Conservation (phyloP, 768 basidiomycete species). For the Filobasidium floriforme region DNA sequence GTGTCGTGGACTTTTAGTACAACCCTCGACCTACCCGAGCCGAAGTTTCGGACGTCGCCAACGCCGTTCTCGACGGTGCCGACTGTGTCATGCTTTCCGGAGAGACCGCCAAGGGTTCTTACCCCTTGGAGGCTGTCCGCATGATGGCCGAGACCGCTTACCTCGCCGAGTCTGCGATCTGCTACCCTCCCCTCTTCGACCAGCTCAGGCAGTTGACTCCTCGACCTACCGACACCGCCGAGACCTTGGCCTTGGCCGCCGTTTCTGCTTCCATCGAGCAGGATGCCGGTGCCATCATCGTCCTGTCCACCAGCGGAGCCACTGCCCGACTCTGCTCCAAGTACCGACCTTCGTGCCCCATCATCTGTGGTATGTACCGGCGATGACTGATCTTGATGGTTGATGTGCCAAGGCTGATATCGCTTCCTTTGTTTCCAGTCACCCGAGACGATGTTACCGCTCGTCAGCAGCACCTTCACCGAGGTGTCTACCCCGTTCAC, state of each 20-base stretch:
- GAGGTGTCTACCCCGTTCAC: slow-evolving; percentile 95
- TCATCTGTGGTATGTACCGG: slow-evolving; percentile 72
- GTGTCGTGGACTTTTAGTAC: slow-evolving; percentile 52
- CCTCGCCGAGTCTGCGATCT: slow-evolving; percentile 90
- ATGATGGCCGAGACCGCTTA: slow-evolving; percentile 99
- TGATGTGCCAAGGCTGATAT: neutral
- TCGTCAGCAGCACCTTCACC: slow-evolving; percentile 91
- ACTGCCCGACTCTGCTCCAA: slow-evolving; percentile 93
- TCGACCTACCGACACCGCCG: slow-evolving; percentile 84
- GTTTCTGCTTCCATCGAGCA: slow-evolving; percentile 94
- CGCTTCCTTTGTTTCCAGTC: slow-evolving; percentile 50
- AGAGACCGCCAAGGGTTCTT: slow-evolving; percentile 95
- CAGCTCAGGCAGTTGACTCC: slow-evolving; percentile 70
- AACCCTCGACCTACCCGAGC: slow-evolving; percentile 98
- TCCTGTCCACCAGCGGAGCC: slow-evolving; percentile 89
- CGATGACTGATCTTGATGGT: neutral
- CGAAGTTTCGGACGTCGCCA: slow-evolving; percentile 97
- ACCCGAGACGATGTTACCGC: slow-evolving; percentile 93
- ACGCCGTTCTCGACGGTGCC: slow-evolving; percentile 95
- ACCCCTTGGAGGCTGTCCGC: slow-evolving; percentile 91
- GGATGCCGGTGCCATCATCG: slow-evolving; percentile 86
- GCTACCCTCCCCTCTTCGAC: slow-evolving; percentile 88
- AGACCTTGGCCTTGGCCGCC: slow-evolving; percentile 92
- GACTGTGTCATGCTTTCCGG: slow-evolving; percentile 99
- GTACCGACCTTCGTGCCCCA: slow-evolving; percentile 86